Evolutionary conservation across 768 basidiomycete genomes (phyloP), one percentile per base, ranked within the genome.

Genomic region (Rubroboletus pulcherrimus): DNA sequence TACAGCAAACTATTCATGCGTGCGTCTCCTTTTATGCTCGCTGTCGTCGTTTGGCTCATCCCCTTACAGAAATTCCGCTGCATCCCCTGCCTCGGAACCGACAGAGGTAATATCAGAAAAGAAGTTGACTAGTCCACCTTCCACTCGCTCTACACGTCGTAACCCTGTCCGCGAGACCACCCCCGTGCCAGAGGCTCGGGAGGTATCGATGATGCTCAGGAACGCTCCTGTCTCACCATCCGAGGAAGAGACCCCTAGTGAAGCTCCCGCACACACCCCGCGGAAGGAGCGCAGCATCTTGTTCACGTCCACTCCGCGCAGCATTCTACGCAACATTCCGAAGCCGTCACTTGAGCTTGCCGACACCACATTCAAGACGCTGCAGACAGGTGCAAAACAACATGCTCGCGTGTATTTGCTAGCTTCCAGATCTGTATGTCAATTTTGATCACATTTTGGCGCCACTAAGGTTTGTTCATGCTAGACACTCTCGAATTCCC

Each of bases 401-500:
- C 58, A 64, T 42, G 63, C 62, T 38, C 56, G 53, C 40, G 57
- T 43, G 19, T 62, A 57, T 53, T 24, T 71, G 29, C 37, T 63
- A 19, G 62, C 57, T n/a, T 66, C 61, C 11, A 65, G 71, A 67
- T 58, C 67, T 34, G 71, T 71, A 56, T 30, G 70, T 62, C 21
- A 29, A n/a, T 8, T 39, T 21, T 2, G 26, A 15, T 39, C 35
- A 5, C 37, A 9, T 47, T 19, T 48, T 34, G 8, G 37, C 37
- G 1, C 5, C 11, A 24, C 33, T 59, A 31, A 66, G 11, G 14
- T 17, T 4, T n/a, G 43, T 53, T 55, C 41, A n/a, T 50, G 21
- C 9, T 41, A 77, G 86, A 80, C 81, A 51, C 73, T 87, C 10
- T 89, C 87, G n/a, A 82, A 81, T 58, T 82, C 86, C 1, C 75